Evolutionary conservation across 2,329 filamentous ascomycete species (phyloP).

Genomic region (Fusarium concolor): DNA sequence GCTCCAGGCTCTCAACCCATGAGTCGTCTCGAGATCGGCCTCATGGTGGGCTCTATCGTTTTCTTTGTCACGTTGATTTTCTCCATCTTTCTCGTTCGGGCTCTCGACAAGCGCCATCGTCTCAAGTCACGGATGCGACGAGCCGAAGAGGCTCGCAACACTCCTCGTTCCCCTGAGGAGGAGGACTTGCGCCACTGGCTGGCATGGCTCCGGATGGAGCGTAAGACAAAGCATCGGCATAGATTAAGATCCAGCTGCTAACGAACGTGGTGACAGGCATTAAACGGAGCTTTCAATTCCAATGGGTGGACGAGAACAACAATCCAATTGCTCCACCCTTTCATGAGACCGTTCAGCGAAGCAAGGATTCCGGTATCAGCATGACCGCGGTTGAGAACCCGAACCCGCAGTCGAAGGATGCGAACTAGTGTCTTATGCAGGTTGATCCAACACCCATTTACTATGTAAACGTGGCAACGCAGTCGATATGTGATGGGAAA

Average conservation of each 20-base stretch:
- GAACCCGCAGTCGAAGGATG: not conserved
- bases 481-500: not conserved
- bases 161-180: not conserved
- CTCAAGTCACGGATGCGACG: constrained; percentile 6
- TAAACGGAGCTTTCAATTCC: not conserved
- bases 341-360: not conserved
- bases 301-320: constrained; percentile 1
- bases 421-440: constrained; percentile 2
- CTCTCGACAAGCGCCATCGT: constrained; percentile 25
- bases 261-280: constrained; percentile 6
- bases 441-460: not conserved
- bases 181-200: not conserved
- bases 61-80: constrained; percentile 41
- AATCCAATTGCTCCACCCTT: not conserved
- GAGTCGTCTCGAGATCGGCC: constrained; percentile 45
- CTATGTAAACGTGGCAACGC: not conserved
- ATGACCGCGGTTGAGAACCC: not conserved
- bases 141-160: constrained; percentile 26
- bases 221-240: constrained; percentile 11
- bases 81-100: constrained; percentile 42
- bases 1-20: constrained; percentile 15
- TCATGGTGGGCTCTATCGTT: constrained; percentile 42
- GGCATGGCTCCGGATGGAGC: constrained; percentile 1
- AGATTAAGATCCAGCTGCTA: not conserved
- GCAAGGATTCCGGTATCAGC: constrained; percentile 1